These are phyloP conservation scores for Coemansia sp. DNA, from an alignment of 192 early-diverging fungal species.

Conservation along the genomic window DNA sequence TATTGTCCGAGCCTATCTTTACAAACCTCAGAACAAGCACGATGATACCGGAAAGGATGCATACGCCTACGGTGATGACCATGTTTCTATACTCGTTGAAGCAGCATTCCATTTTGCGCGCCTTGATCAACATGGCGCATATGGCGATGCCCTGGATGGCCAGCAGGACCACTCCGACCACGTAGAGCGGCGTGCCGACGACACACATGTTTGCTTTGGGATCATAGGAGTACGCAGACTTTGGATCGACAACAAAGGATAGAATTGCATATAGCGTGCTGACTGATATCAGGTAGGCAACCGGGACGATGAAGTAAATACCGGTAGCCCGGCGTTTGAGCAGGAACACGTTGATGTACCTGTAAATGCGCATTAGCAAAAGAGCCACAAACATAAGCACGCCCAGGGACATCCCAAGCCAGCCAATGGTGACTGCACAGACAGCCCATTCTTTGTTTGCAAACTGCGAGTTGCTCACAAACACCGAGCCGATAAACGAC, in stretches of 20 bases:
- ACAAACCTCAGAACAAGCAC: conserved; percentile 26
- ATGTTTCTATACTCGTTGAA: conserved; percentile 33
- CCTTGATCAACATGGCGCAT: conserved; percentile 25
- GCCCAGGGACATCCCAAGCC: conserved; percentile 45
- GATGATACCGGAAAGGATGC: conserved; percentile 17
- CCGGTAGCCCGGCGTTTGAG: conserved; percentile 27
- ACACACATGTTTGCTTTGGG: conserved; percentile 21
- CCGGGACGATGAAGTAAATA: conserved; percentile 29
- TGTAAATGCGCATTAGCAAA: conserved; percentile 39
- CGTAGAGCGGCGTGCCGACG: conserved; percentile 23
- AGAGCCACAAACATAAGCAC: conserved; percentile 29
- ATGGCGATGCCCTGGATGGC: conserved; percentile 22
- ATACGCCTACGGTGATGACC: conserved; percentile 14
- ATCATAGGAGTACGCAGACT: conserved; percentile 23
- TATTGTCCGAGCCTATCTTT: conserved; percentile 14
- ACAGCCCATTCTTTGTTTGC: conserved; percentile 24
- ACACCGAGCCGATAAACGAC: conserved; percentile 37
- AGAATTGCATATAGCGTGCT: conserved; percentile 19
- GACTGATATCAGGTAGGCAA: conserved; percentile 16
- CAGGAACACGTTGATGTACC: conserved; percentile 34
- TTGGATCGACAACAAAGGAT: conserved; percentile 23
- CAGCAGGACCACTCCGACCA: conserved; percentile 21
- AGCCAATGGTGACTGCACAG: conserved; percentile 35
- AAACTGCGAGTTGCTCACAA: conserved; percentile 15
- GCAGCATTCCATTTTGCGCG: conserved; percentile 36